These are phyloP conservation scores for Paramecium tetraurelia DNA, from an alignment of 73 alveolate species.

Conservation along the genomic window DNA sequence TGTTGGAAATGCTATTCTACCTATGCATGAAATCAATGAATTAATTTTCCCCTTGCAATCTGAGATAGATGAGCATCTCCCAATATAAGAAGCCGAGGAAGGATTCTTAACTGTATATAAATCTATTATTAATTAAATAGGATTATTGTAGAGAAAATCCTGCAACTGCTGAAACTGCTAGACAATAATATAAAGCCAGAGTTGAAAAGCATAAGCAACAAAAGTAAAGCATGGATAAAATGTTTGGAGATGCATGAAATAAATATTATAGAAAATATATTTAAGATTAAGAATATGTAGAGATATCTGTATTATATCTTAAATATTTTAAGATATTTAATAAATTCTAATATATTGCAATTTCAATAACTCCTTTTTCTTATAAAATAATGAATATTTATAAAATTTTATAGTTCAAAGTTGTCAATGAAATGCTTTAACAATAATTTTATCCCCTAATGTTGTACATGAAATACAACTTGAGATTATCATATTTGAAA, in stretches of 20 bases:
- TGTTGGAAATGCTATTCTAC: slow-evolving; percentile 47
- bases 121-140: background rate
- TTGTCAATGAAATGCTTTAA: too few species aligned
- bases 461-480: too few species aligned
- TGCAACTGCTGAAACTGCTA: slow-evolving; percentile 51
- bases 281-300: background rate
- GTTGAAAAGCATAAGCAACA: background rate
- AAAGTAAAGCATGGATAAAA: background rate
- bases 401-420: too few species aligned
- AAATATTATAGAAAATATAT: background rate
- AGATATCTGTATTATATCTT: background rate
- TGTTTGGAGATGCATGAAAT: background rate
- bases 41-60: background rate
- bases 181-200: background rate
- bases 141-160: slow-evolving; percentile 64
- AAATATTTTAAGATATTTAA: background rate
- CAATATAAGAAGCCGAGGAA: slow-evolving; percentile 25
- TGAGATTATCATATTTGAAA: too few species aligned
- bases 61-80: slow-evolving; percentile 6
- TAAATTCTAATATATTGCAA: too few species aligned
- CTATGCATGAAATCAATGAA: slow-evolving; percentile 56
- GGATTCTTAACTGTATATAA: slow-evolving; percentile 20
- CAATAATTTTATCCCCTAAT: too few species aligned
- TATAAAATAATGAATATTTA: too few species aligned
- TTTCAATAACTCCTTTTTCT: too few species aligned